Conservation (phyloP, 371 early-diverging fungal genomes). For the Lichtheimia ramosa region DNA sequence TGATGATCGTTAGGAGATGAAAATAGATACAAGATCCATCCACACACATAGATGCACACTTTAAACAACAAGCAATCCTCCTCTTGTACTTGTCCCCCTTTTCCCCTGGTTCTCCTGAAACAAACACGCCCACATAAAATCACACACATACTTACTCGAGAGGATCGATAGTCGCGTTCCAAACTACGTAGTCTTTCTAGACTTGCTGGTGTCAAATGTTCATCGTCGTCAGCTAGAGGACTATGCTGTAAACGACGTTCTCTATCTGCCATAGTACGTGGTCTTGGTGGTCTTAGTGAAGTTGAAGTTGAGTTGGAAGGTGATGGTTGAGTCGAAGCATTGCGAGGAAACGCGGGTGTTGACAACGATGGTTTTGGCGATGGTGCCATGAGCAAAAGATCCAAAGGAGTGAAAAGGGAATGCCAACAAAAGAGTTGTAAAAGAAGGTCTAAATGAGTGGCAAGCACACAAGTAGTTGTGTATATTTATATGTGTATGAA, state of each 20-base stretch:
- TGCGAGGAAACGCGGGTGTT: slow-evolving; percentile 11
- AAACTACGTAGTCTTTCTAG: slow-evolving; percentile 10
- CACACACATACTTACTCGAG: background rate
- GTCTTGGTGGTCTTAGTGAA: slow-evolving; percentile 7
- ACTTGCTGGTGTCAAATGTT: slow-evolving; percentile 11
- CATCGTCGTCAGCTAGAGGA: slow-evolving; percentile 13
- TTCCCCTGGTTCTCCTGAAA: too few relatives aligned
- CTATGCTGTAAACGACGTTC: background rate
- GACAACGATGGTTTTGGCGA: slow-evolving; percentile 11
- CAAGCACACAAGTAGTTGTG: too few relatives aligned
- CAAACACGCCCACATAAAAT: too few relatives aligned
- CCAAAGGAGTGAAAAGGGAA: background rate
- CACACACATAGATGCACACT: too few relatives aligned
- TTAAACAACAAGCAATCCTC: too few relatives aligned
- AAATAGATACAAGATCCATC: too few relatives aligned
- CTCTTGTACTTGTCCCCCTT: too few relatives aligned
- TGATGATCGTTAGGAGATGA: too few relatives aligned
- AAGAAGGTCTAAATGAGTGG: too few relatives aligned
- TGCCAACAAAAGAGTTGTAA: background rate
- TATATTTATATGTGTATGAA: too few relatives aligned
- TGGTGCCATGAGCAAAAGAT: slow-evolving; percentile 4
- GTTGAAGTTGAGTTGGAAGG: slow-evolving; percentile 19
- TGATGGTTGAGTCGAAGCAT: slow-evolving; percentile 14
- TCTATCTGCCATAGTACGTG: background rate
- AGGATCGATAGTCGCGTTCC: slow-evolving; percentile 9